Evolutionary conservation across 1,139 yeast genomes (phyloP), one percentile per base, ranked within the genome.

Genomic region (Suhomyces choctaworum): DNA sequence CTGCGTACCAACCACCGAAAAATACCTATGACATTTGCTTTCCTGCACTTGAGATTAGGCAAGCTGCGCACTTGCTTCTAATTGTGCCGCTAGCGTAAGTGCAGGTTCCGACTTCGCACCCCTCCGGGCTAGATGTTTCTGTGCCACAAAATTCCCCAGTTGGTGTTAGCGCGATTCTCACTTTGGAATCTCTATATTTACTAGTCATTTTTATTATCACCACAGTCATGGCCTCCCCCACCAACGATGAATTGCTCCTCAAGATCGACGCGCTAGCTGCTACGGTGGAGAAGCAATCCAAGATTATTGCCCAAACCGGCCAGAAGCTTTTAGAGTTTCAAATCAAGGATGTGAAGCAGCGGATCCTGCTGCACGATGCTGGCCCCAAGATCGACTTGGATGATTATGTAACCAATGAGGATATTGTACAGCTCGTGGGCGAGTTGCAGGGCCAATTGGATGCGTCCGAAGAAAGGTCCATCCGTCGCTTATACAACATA

Each of bases 361-460:
- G 60, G 39, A 63, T 76, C 57, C 55, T 55, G 17, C 51, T 50
- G n/a, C 22, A 27, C n/a, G 31, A 16, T 5, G 10, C 23, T 4
- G 15, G 25, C 15, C 22, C 34, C 16, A 32, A 33, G 9, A 46
- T 73, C 15, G 86, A 80, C 44, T 51, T 80, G 9, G 61, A 75
- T 4, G 90, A 84, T 43, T 81, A 72, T 43, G 84, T 81, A 24
- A 80, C 89, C 10, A 82, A 85, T 47, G 95, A 85, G 40, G 97
- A 90, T 52, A 65, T 90, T 13, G 87, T 85, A 1, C 51, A 51
- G 48, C 37, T 52, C 30, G 97, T 89, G 9, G 89, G 89, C 5
- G 97, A 90, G 57, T 64, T 90, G 40, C 97, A 89, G 60, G 83
- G 85, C 5, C 97, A 90, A 61, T 70, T 90, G 50, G 94, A 86